Conservation (phyloP, 345 rosid species). For the Salix exigua region DNA sequence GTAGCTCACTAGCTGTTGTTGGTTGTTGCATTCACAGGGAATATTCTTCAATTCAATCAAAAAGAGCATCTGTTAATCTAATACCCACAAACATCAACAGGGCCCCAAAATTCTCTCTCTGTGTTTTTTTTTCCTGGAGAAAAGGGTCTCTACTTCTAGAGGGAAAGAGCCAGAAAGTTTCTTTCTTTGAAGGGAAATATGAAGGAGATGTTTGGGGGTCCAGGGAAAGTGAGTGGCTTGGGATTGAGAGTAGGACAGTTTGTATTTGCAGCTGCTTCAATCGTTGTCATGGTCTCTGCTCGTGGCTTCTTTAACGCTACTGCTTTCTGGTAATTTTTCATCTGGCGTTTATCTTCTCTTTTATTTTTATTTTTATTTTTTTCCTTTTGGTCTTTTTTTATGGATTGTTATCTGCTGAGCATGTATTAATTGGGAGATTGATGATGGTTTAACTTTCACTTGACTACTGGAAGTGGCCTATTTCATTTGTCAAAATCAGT, state of each 20-base stretch:
- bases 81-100: no score
- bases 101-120: not conserved
- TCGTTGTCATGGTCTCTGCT: slow-evolving; percentile 36
- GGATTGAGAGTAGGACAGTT: slow-evolving; percentile 40
- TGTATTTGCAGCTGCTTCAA: slow-evolving; percentile 39
- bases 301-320: slow-evolving; percentile 35
- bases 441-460: not conserved
- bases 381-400: not conserved
- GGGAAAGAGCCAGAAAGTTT: not conserved
- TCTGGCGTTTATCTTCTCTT: not conserved
- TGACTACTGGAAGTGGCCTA: not conserved
- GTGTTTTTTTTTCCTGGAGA: not conserved
- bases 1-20: not conserved
- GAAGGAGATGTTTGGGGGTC: slow-evolving; percentile 45
- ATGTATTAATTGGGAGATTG: not conserved
- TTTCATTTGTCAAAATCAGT: not conserved
- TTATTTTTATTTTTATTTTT: not conserved
- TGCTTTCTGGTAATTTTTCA: slow-evolving; percentile 38
- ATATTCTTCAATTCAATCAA: not conserved
- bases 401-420: not conserved
- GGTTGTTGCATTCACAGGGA: not conserved
- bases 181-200: slow-evolving; percentile 13
- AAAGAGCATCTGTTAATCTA: not conserved
- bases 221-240: slow-evolving; percentile 44
- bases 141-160: not conserved